These are phyloP conservation scores for Carex pumila DNA, from an alignment of 176 grass and related monocot species.

Conservation along the genomic window DNA sequence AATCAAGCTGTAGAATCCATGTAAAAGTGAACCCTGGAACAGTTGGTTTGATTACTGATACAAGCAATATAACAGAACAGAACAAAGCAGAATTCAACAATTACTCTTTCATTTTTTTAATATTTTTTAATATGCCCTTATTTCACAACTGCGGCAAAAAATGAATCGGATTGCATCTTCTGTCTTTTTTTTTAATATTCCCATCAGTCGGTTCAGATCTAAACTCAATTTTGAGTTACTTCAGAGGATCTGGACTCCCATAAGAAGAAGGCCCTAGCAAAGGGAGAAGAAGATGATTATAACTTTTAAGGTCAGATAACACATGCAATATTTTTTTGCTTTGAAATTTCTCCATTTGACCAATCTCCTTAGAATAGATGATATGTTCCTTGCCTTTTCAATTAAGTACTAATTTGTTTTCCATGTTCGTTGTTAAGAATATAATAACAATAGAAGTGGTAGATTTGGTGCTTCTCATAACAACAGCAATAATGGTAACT, in stretches of 20 bases:
- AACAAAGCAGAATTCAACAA: neutral
- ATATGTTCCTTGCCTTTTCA: neutral
- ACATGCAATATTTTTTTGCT: neutral
- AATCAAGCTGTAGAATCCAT: neutral
- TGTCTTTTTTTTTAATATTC: too few species aligned
- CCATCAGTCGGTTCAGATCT: too few species aligned
- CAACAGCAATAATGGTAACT: neutral
- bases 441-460: neutral
- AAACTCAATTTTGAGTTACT: too few species aligned
- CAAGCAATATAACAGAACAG: neutral
- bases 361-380: neutral
- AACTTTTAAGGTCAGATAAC: neutral
- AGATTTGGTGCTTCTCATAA: neutral
- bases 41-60: neutral
- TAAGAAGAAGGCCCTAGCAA: neutral
- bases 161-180: neutral
- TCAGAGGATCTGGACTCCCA: too few species aligned
- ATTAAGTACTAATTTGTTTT: neutral
- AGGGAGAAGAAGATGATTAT: neutral
- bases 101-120: neutral
- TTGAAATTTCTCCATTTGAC: neutral
- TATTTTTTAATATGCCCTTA: neutral
- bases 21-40: neutral
- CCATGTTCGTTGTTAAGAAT: neutral
- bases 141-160: neutral